phyloP scores from a whole-genome alignment of 2,329 filamentous ascomycete species.

The Cadophora malorum region DNA sequence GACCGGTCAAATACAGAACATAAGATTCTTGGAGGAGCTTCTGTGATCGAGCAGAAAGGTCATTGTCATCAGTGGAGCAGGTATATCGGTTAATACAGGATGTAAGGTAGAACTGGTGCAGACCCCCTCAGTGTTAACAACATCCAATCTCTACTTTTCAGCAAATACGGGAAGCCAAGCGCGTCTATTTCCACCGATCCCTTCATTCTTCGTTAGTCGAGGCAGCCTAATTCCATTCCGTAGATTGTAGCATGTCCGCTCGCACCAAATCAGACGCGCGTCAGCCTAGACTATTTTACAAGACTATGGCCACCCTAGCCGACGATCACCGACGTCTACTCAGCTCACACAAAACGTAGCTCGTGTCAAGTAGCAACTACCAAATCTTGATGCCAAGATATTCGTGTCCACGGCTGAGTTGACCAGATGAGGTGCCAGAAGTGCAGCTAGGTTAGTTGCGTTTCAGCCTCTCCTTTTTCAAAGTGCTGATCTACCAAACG shows the following conservation, averaged over 20 bases:
- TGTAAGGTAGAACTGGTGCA: constrained; percentile 40
- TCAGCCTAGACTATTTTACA: too few relatives aligned
- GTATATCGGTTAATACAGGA: constrained; percentile 33
- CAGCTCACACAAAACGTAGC: too few relatives aligned
- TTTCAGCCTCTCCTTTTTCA: constrained; percentile 33
- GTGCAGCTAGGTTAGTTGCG: constrained; percentile 31
- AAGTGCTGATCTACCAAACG: constrained; percentile 30
- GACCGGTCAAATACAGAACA: not conserved
- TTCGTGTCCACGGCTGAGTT: constrained; percentile 33
- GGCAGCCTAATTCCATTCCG: too few relatives aligned
- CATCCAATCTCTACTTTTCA: not conserved
- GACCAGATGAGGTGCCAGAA: constrained; percentile 20
- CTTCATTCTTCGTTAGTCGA: too few relatives aligned
- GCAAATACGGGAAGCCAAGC: too few relatives aligned
- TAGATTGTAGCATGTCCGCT: too few relatives aligned
- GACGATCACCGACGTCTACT: too few relatives aligned
- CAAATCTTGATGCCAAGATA: constrained; percentile 33
- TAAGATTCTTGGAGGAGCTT: constrained; percentile 28
- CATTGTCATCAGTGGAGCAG: constrained; percentile 35
- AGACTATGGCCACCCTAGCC: too few relatives aligned
- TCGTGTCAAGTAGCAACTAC: constrained; percentile 14
- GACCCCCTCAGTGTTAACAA: not conserved
- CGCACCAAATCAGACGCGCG: too few relatives aligned
- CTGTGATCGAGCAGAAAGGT: constrained; percentile 37
- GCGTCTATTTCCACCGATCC: too few relatives aligned